Evolutionary conservation across 148 eudicot species (phyloP), one percentile per base, ranked within the genome.

Genomic region (Spergularia marina): DNA sequence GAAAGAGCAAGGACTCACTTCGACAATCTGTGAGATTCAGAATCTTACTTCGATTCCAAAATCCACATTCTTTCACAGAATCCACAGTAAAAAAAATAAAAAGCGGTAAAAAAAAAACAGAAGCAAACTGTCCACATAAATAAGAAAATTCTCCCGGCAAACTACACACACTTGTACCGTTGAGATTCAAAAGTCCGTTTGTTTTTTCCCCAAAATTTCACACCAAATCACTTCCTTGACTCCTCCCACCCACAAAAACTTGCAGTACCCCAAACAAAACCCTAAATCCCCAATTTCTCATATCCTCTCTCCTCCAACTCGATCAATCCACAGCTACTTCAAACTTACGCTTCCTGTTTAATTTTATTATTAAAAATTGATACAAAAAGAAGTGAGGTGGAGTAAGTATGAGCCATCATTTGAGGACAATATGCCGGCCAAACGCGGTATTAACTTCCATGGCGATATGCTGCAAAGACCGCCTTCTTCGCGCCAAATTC

Each of bases 371-470:
- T 30, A 44, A 44, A 44, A 44, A 44, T 44, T 44, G 49, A 44
- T 30, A 30, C 36, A 44, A 44, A 44, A 44, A 44, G 18, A 39
- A 25, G 4, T 54, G 14, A 54, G 41, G 61, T 41, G 57, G 12
- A 15, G 34, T 39, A 62, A 83, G 40, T 53, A 90, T 89, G 94
- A 84, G 92, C 78, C 85, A 84, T 16, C 30, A 53, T 88, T 78
- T 91, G 81, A 89, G 89, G 73, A 68, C 89, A 34, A 82, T 89
- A 53, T 87, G 84, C 56, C 74, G 90, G 34, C 90, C 97, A 15
- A 83, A 89, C 62, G 83, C 88, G 11, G 83, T 87, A 51, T 81
- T 83, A 51, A 81, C 89, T 61, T 90, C 97, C 20, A 85, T 87
- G 52, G 78, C 60, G 34, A 70, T 83, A 1, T 86, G 90, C 47